Base-by-base conservation (phyloP, 2,329 filamentous ascomycete species). In the Daldinia sp. region DNA sequence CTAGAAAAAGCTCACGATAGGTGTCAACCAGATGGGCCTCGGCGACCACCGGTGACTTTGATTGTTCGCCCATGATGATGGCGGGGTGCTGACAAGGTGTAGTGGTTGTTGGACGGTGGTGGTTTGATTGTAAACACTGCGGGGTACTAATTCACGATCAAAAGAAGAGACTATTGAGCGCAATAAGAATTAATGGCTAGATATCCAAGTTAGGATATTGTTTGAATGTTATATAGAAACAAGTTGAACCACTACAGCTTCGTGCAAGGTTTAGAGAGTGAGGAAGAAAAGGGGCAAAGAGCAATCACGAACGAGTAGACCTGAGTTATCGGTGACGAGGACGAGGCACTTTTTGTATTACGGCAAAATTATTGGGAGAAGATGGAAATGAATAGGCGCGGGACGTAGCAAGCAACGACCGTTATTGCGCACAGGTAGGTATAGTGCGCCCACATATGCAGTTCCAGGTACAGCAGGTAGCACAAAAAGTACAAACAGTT, bases 21-120 rank as follows among this genome's bases (percentile, higher is more conserved):
- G 91, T 94, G 81, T 93, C 90, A 74, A 93, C 91, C 78, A 90
- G 82, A 81, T 93, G 91, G 77, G 92, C 91, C 85, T 94, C 92
- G 69, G 86, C 85, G 76, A 94, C 91, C 75, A 92, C 90, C 54
- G 86, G 87, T 74, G 75, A 77, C 79, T 84, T 86, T 76, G 80
- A 79, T 70, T 81, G 79, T 65, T 81, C 81, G 76, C 82, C 82
- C 86, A 88, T 87, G 68, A 87, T 87, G 67, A 69, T 73, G 76
- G 74, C 65, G 72, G 63, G 62, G 51, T 69, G 60, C 20, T 48
- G 30, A 2, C 44, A 51, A 60, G 46, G 26, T 7, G 26, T 33
- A 9, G 15, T 37, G 59, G 50, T 87, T 87, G 65, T 35, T 35
- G 33, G 63, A 87, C 86, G 75, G 73, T 62, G 70, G 41, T 41